phyloP scores from a whole-genome alignment of 1,284 basidiomycete species.

The Sanghuangporus sanghuang region DNA sequence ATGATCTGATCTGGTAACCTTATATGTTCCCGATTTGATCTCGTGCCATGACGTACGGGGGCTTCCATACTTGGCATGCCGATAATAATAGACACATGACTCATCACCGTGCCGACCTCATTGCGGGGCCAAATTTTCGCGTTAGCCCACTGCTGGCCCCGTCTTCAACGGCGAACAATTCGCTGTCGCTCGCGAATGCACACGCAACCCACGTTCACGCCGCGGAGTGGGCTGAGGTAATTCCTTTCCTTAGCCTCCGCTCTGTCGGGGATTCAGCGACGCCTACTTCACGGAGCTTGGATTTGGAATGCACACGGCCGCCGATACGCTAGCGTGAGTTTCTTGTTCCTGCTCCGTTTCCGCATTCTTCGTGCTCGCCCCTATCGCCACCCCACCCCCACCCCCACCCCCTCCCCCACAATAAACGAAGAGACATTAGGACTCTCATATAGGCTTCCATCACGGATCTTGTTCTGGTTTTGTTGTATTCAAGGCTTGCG shows the following conservation, averaged over 20 bases:
- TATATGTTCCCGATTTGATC: background rate
- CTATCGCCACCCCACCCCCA: background rate
- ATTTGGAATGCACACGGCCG: background rate
- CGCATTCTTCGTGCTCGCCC: background rate
- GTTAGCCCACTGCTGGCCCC: background rate
- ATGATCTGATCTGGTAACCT: background rate
- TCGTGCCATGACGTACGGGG: slow-evolving; percentile 18
- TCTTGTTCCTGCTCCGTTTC: background rate
- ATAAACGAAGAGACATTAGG: background rate
- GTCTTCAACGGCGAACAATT: background rate
- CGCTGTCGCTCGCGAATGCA: background rate
- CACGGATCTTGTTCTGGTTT: background rate
- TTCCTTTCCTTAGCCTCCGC: background rate
- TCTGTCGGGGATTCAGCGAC: background rate
- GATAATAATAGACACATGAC: background rate
- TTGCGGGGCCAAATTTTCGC: background rate
- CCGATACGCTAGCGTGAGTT: background rate
- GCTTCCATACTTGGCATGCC: background rate
- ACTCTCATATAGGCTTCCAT: background rate
- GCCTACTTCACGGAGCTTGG: background rate
- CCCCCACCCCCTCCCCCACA: background rate
- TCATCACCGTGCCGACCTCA: background rate
- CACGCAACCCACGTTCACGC: background rate
- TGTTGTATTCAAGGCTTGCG: background rate
- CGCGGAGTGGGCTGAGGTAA: background rate